Evolutionary conservation across 2,329 filamentous ascomycete genomes (phyloP).

Genomic region (Leptographium procerum): DNA sequence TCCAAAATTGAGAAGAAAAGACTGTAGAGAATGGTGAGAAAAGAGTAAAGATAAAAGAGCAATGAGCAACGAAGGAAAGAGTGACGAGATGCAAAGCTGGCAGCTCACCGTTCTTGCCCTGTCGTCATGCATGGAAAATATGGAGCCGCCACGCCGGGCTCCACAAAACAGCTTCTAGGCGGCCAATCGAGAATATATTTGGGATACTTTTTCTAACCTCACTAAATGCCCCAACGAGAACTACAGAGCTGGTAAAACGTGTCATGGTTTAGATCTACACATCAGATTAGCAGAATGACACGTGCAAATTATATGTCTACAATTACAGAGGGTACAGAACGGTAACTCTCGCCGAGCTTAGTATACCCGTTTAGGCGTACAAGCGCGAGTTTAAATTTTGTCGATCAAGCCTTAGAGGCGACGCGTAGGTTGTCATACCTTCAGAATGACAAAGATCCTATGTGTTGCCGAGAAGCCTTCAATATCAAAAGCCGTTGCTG

Average conservation of each 20-base stretch:
- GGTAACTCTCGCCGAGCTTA: neutral
- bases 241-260: neutral
- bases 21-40: too few relatives aligned
- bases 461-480: conserved; percentile 65
- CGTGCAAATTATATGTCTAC: neutral
- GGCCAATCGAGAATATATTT: neutral
- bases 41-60: neutral
- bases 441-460: conserved; percentile 38
- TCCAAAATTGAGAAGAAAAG: neutral
- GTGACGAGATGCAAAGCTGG: neutral
- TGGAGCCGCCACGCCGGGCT: neutral
- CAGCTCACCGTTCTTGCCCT: neutral
- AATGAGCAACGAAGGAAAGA: neutral
- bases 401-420: neutral
- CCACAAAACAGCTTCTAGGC: neutral
- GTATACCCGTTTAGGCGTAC: neutral
- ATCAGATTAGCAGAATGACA: conserved; percentile 1
- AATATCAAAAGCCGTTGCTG: conserved; percentile 87
- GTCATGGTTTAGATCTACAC: neutral
- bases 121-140: neutral
- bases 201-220: neutral
- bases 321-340: neutral
- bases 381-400: too few relatives aligned
- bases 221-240: neutral
- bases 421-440: neutral